Conservation (phyloP, 352 stramenopile species). For the Phytophthora agathidicida region DNA sequence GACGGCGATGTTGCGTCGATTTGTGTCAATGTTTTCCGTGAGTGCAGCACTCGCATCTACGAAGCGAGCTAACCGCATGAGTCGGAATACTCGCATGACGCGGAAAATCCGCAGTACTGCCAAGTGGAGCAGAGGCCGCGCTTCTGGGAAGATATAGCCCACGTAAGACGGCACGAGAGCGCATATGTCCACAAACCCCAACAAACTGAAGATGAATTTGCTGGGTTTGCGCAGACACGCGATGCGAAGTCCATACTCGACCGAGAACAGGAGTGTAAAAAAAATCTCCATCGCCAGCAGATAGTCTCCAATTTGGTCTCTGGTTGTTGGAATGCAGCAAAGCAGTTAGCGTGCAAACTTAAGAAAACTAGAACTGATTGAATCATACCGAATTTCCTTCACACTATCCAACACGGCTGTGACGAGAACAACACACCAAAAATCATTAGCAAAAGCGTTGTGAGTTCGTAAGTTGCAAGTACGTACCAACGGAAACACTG, state of each 20-base stretch:
- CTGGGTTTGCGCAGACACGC: slow-evolving; percentile 62
- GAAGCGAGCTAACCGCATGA: slow-evolving; percentile 75
- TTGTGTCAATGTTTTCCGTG: slow-evolving; percentile 80
- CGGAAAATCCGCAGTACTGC: slow-evolving; percentile 81
- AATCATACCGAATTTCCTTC: slow-evolving; percentile 59
- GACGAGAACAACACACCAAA: too few relatives aligned
- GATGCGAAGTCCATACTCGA: slow-evolving; percentile 78
- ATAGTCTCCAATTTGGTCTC: slow-evolving; percentile 65
- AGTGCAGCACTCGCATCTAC: slow-evolving; percentile 73
- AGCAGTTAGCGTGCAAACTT: neutral
- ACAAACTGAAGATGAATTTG: slow-evolving; percentile 71
- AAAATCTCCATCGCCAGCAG: slow-evolving; percentile 74
- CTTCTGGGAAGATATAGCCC: slow-evolving; percentile 62
- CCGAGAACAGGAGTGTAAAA: slow-evolving; percentile 83
- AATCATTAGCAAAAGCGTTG: neutral
- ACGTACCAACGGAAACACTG: slow-evolving; percentile 66
- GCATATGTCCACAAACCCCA: slow-evolving; percentile 80
- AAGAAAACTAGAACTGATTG: neutral
- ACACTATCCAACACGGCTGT: slow-evolving; percentile 76
- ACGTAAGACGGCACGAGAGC: slow-evolving; percentile 84
- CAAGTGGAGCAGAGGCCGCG: slow-evolving; percentile 71
- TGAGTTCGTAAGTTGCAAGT: neutral
- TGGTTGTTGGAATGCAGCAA: slow-evolving; percentile 16
- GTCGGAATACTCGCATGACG: slow-evolving; percentile 80
- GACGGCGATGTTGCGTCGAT: slow-evolving; percentile 78